phyloP scores from a whole-genome alignment of 2,329 filamentous ascomycete genomes.

The Cordyceps fumosorosea region DNA sequence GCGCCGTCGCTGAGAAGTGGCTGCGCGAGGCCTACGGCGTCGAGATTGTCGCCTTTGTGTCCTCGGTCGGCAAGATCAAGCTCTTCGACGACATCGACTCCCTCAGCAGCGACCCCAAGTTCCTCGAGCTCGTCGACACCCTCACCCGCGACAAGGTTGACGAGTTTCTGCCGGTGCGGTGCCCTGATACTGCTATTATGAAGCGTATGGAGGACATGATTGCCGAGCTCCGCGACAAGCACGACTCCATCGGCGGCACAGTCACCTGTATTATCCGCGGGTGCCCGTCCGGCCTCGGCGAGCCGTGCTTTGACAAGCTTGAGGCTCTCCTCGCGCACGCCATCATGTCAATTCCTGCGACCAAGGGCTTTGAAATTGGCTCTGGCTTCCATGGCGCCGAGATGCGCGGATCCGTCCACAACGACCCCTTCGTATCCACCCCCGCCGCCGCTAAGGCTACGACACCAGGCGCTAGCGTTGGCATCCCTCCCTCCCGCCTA shows the following conservation, averaged over 20 bases:
- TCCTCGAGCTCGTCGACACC: constrained; percentile 64
- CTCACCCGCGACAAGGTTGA: constrained; percentile 76
- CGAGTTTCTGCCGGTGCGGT: constrained; percentile 76
- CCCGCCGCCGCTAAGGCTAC: not conserved
- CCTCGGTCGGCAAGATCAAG: constrained; percentile 63
- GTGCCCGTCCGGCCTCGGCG: constrained; percentile 76
- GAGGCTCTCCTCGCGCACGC: constrained; percentile 87
- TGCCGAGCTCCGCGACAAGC: constrained; percentile 65
- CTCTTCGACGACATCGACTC: constrained; percentile 47
- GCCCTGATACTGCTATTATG: constrained; percentile 59
- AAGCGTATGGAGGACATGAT: constrained; percentile 74
- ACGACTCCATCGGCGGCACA: constrained; percentile 90
- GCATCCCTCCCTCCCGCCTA: constrained; percentile 52
- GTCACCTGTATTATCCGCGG: constrained; percentile 92
- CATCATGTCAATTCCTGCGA: constrained; percentile 92
- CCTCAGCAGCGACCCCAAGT: constrained; percentile 72
- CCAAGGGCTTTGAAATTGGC: constrained; percentile 93
- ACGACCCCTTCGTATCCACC: constrained; percentile 52
- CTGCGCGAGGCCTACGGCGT: constrained; percentile 72
- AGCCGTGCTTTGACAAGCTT: constrained; percentile 93
- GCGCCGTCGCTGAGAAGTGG: constrained; percentile 91
- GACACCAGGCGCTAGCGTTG: constrained; percentile 19
- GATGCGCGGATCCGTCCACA: constrained; percentile 80
- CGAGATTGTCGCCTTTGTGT: constrained; percentile 86
- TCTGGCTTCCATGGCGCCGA: constrained; percentile 86